Base-by-base conservation (phyloP, 441 rosid genomes). In the Populus hybrid region DNA sequence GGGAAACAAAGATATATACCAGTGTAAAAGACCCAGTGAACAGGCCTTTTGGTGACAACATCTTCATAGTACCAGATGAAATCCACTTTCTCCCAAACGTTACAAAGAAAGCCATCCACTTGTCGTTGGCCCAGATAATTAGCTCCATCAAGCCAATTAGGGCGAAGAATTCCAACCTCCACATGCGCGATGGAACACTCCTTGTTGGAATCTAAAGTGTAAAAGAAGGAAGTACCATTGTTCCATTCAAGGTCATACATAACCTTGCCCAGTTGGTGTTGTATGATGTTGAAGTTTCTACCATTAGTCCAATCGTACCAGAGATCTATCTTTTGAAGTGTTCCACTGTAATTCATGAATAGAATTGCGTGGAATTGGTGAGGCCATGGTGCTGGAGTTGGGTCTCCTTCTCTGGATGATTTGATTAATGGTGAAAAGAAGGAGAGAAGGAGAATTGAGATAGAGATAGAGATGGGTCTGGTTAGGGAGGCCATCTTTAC, bases 231-330 rank as follows among this genome's bases (percentile, higher is more conserved):
- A 12, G 97, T 92, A 14, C 97, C 98, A 10, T 93, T 95, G 79
- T 90, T 84, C 99, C 99, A 93, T 68, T 95, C 98, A 11, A 93
- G 89, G 81, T 93, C 97, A 78, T 90, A 91, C n/a, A 75, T 30
- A 26, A 92, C 82, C 79, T 81, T 72, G 0, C 92, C 94, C 12
- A 91, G 88, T 88, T 95, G 99, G 32, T 88, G 77, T 70, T 90
- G 94, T 46, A 91, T 74, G 20, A 92, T 90, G 84, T 91, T 94
- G 89, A 94, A 89, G 84, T 92, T 94, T 32, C 98, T 89, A 61
- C 93, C 93, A 68, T 90, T 88, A 57, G 80, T 68, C 97, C 97
- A 95, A 77, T 93, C 98, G 87, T 93, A 95, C 98, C 99, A 95
- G 35, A 95, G 95, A 78, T 95, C 95, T 8, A 85, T 79, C 81